Base-by-base conservation (phyloP, 768 basidiomycete genomes). In the Rhizopogon vesiculosus region DNA sequence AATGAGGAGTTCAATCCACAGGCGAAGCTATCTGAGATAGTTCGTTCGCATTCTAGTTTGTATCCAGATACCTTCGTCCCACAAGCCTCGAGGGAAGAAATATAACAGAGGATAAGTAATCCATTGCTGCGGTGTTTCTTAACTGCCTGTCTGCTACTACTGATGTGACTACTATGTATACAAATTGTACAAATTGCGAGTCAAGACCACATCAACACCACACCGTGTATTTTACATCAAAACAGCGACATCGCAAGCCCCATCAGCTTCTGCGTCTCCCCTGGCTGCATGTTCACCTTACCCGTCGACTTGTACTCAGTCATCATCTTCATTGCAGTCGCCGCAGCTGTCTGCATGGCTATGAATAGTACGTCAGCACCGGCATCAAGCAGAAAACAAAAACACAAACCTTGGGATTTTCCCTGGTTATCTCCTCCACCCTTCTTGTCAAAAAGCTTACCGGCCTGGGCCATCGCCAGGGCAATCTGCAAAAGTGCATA, bases 331-430 rank as follows among this genome's bases (percentile, higher is more conserved):
- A 69, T 69, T 19, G 68, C 70, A 4, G 58, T 64, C 41, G 64
- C 61, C 29, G 68, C 68, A 19, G 68, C 68, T 0, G 69, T 61
- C 51, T 69, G 68, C 68, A 71, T 69, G 22, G 68, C 68, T 69
- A 29, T 33, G 5, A 29, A 13, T 39, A 13, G 12, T 5, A 22
- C 19, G 18, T 41, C 18, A 44, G 31, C 13, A 18, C 18, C 43
- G 38, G 31, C 33, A 16, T 18, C 45, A 25, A 35, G 28, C 10
- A 29, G 35, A 22, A 35, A 33, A 42, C 31, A 31, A 13, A 12
- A 29, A 13, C 51, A 9, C 42, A 25, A 25, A 66, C 68, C 68
- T 63, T 71, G 61, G 5, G 64, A 53, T 59, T 71, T 70, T 54
- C 58, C 66, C 35, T 61, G 41, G 0, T 56, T 13, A 22, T 61